A percentile compares a stretch with the other conserved stretches of the same genome.
These are phyloP conservation scores for Salix brachista DNA, from an alignment of 345 rosid species.

Conservation along the genomic window DNA sequence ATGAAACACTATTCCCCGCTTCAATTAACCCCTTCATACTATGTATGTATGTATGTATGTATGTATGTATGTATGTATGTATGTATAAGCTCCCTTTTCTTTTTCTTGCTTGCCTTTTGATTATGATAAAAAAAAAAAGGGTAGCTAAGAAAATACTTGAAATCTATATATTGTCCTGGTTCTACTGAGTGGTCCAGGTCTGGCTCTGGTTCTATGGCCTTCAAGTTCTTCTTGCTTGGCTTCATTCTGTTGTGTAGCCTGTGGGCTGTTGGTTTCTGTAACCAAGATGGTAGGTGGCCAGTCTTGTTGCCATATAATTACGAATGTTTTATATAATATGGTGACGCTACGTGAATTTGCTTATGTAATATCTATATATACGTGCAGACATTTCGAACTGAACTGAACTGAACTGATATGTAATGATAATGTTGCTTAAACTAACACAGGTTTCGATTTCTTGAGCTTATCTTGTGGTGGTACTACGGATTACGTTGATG, in stretches of 20 bases:
- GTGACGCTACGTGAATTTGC: neutral
- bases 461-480: constrained; percentile 84
- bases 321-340: no score
- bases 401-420: neutral
- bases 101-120: neutral
- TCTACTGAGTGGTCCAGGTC: constrained; percentile 3
- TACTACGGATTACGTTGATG: constrained; percentile 34
- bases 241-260: constrained; percentile 37
- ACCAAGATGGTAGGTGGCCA: constrained; percentile 53
- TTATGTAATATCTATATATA: neutral
- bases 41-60: no score
- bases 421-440: neutral
- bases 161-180: neutral
- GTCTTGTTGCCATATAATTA: no score
- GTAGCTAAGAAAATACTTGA: neutral
- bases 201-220: constrained; percentile 36
- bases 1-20: neutral
- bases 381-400: neutral
- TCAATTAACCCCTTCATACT: neutral
- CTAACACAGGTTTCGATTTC: constrained; percentile 75
- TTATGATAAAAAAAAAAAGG: neutral
- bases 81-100: no score
- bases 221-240: constrained; percentile 35
- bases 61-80: no score
- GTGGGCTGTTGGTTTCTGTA: constrained; percentile 39